phyloP scores from a whole-genome alignment of 768 basidiomycete species.

The Trametes coccinea region DNA sequence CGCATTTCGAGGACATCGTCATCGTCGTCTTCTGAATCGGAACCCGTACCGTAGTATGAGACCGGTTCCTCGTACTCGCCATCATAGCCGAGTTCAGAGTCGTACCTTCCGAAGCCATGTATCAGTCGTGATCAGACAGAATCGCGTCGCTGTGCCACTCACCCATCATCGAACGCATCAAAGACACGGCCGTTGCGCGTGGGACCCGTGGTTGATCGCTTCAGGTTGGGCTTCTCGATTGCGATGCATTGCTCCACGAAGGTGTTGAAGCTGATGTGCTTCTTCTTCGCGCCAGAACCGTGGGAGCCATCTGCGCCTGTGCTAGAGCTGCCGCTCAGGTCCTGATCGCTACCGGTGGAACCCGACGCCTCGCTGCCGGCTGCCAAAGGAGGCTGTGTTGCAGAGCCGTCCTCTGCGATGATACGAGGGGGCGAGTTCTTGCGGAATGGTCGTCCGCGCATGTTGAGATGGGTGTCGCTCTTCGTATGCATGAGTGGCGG shows the following conservation, averaged over 20 bases:
- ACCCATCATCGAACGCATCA: conserved; percentile 63
- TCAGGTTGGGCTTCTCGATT: conserved; percentile 69
- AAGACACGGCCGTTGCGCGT: conserved; percentile 22
- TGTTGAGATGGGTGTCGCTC: conserved; percentile 79
- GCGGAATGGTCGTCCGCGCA: conserved; percentile 47
- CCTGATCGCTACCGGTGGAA: conserved; percentile 35
- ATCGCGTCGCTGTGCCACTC: conserved; percentile 32
- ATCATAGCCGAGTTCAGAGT: conserved; percentile 57
- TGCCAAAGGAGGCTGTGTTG: background rate
- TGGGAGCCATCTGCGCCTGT: conserved; percentile 29
- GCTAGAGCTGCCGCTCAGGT: conserved; percentile 30
- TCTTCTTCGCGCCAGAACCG: conserved; percentile 52
- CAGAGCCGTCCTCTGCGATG: conserved; percentile 32
- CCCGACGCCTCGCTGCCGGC: conserved; percentile 32
- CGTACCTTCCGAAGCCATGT: conserved; percentile 49
- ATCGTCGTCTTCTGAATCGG: conserved; percentile 45
- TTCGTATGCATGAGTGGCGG: conserved; percentile 78
- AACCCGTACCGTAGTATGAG: conserved; percentile 29
- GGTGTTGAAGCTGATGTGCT: conserved; percentile 96
- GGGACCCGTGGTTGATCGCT: conserved; percentile 26
- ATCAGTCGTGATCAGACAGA: background rate
- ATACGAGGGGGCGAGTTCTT: conserved; percentile 76
- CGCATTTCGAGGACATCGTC: conserved; percentile 71
- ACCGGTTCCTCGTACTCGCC: conserved; percentile 46
- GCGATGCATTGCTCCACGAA: conserved; percentile 97